Evolutionary conservation across 495 filamentous ascomycete species (phyloP).

Genomic region (Neurospora pannonica): DNA sequence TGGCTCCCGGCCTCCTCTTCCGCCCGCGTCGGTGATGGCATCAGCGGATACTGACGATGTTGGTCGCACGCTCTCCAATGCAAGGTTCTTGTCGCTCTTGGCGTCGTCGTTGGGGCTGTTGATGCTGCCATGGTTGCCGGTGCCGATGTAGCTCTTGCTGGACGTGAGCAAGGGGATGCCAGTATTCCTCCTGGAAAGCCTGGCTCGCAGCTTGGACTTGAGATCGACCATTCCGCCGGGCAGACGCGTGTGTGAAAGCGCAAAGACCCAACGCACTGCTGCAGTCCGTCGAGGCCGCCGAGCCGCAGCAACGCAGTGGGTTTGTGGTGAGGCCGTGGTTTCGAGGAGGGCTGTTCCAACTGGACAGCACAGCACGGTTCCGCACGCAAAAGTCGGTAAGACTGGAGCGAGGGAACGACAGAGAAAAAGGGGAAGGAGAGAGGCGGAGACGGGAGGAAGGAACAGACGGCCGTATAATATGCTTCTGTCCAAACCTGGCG

Average conservation of each 20-base stretch:
- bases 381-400: not conserved
- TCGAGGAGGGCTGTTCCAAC: not conserved
- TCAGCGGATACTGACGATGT: not conserved
- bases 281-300: not conserved
- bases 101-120: constrained; percentile 8
- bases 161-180: constrained; percentile 26
- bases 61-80: not conserved
- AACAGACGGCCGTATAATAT: not conserved
- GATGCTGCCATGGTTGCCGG: constrained; percentile 3
- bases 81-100: constrained; percentile 12
- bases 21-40: not conserved
- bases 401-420: not conserved
- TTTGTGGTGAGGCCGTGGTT: not conserved
- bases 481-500: not conserved
- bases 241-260: not conserved
- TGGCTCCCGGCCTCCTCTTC: not conserved
- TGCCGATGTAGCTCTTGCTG: constrained; percentile 17
- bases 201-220: constrained; percentile 37
- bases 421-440: not conserved
- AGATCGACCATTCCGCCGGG: constrained; percentile 34
- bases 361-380: not conserved
- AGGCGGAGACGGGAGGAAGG: not conserved
- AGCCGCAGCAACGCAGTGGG: not conserved
- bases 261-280: not conserved
- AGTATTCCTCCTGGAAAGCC: constrained; percentile 37